phyloP scores from a whole-genome alignment of 2,329 filamentous ascomycete species.

The Ceratocystis smalleyi region DNA sequence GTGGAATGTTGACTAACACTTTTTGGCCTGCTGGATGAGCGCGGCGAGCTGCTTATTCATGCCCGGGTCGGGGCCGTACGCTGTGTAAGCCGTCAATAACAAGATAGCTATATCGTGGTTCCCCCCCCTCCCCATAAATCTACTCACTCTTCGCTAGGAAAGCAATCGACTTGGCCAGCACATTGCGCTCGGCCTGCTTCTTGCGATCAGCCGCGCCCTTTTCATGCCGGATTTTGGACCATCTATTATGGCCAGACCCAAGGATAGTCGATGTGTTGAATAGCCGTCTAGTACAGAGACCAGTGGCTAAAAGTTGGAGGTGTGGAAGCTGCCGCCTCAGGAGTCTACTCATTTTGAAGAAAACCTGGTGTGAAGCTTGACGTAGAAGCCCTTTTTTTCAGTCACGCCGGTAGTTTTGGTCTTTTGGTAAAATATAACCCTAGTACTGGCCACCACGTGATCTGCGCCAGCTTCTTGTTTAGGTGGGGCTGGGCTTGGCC shows the following conservation, averaged over 20 bases:
- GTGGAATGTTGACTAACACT: constrained; percentile 32
- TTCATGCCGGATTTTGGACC: constrained; percentile 92
- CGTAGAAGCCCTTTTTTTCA: not conserved
- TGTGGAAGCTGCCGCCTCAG: not conserved
- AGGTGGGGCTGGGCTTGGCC: not conserved
- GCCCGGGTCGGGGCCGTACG: constrained; percentile 29
- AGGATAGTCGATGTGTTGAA: constrained; percentile 17
- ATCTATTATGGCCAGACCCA: constrained; percentile 75
- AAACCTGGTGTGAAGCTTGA: not conserved
- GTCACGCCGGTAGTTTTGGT: not conserved
- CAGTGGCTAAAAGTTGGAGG: not conserved
- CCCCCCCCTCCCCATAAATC: constrained; percentile 19
- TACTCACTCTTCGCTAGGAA: constrained; percentile 53
- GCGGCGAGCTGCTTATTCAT: constrained; percentile 62
- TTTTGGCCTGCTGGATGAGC: constrained; percentile 63
- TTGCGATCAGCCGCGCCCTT: constrained; percentile 74
- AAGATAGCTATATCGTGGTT: not conserved
- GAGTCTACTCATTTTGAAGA: not conserved
- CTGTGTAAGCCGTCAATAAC: not conserved
- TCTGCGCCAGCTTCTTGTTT: no score
- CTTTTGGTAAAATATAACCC: not conserved
- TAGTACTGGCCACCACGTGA: not conserved
- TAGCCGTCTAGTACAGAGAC: not conserved
- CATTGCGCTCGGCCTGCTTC: constrained; percentile 55
- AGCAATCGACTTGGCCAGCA: constrained; percentile 57